phyloP scores from a whole-genome alignment of 306 rosid genomes.

The Malus asiatica region DNA sequence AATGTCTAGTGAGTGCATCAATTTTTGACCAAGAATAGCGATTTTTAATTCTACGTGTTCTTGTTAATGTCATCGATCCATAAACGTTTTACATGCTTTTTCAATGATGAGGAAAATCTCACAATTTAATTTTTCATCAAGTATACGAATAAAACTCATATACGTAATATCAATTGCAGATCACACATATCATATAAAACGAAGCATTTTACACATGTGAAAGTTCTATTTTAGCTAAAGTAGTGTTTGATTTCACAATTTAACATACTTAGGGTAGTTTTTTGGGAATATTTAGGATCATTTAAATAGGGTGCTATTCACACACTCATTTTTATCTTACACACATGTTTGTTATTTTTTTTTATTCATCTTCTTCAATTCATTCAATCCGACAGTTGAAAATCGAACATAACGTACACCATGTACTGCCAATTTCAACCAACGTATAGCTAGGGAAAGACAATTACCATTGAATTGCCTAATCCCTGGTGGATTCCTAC shows the following conservation, averaged over 20 bases:
- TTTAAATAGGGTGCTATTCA: neutral
- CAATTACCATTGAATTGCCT: neutral
- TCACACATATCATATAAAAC: neutral
- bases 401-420: too few relatives aligned
- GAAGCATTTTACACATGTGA: neutral
- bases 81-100: neutral
- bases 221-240: neutral
- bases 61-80: neutral
- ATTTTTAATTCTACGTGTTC: neutral
- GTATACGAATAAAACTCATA: neutral
- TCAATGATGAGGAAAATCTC: neutral
- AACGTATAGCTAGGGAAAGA: neutral
- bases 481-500: neutral
- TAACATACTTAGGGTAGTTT: neutral
- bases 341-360: too few relatives aligned
- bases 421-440: neutral
- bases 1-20: neutral
- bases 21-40: neutral
- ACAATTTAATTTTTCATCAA: neutral
- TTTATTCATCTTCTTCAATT: too few relatives aligned
- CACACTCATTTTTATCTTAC: rapidly evolving
- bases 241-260: neutral
- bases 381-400: too few relatives aligned
- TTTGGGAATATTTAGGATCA: neutral
- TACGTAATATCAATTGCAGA: neutral